phyloP scores from a whole-genome alignment of 2,329 filamentous ascomycete genomes.

The Penicillium glabrum region DNA sequence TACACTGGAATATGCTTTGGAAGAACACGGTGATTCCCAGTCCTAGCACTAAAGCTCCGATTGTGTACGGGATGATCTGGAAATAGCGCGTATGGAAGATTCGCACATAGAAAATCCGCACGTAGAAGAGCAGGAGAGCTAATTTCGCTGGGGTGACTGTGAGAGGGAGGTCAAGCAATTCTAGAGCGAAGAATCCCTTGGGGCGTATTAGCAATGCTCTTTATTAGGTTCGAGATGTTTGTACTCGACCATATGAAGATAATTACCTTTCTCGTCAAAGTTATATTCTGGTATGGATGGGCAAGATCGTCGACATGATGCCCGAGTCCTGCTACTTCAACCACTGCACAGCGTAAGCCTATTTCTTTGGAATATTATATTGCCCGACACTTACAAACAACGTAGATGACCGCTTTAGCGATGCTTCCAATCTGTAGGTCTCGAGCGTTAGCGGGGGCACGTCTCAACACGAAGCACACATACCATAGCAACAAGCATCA shows the following conservation, averaged over 20 bases:
- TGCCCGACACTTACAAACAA: constrained; percentile 17
- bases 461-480: background rate
- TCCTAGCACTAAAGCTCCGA: constrained; percentile 18
- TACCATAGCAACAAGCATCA: constrained; percentile 26
- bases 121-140: constrained; percentile 26
- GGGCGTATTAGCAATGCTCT: background rate
- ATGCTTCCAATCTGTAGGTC: constrained; percentile 16
- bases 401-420: constrained; percentile 16
- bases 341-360: constrained; percentile 10
- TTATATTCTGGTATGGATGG: constrained; percentile 6
- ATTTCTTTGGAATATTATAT: background rate
- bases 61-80: constrained; percentile 14
- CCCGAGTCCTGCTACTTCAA: constrained; percentile 16
- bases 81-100: constrained; percentile 21
- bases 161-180: constrained; percentile 22
- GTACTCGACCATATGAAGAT: background rate
- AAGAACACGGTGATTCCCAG: constrained; percentile 21
- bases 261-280: constrained; percentile 18
- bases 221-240: too few species aligned
- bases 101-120: constrained; percentile 26
- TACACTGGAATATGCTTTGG: constrained; percentile 25
- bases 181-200: background rate
- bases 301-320: constrained; percentile 12
- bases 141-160: constrained; percentile 25
- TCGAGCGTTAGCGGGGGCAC: background rate